Evolutionary conservation across 495 filamentous ascomycete species (phyloP), one percentile per base, ranked within the genome.

Genomic region (Penicillium ucsense): DNA sequence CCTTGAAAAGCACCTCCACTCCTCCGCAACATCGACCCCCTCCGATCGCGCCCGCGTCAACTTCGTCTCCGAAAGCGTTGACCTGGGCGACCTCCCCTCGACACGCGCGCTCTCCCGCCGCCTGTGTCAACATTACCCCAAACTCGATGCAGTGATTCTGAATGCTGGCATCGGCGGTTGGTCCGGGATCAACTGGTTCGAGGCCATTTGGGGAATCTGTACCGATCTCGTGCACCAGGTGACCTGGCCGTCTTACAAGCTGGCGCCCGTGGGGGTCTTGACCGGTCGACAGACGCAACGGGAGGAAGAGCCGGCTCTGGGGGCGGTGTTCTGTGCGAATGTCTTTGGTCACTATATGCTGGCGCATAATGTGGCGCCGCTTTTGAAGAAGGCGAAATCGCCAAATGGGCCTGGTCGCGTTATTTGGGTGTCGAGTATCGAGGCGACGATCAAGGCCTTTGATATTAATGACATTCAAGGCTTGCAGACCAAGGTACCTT

Each of bases 281-380:
- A 81, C 64, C 11, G 51, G 53, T 9, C 54, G 55, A 7, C 68
- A 72, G 41, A 66, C 60, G 6, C 39, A 41, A 27, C 35, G 20
- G 8, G 34, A 46, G 31, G 50, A 66, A 4, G 79, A 84, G 46
- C 78, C 80, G 1, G 66, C 70, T 1, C 66, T 97, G 0, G 94
- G 89, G 3, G 68, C 83, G 43, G 77, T 96, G 5, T 98, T 96
- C 64, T 85, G 82, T 62, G 81, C 89, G 43, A 97, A 97, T 59
- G 77, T 94, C 31, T 95, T 98, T 59, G 92, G 94, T 1, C 92
- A 97, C 66, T 97, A 98, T 62, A 69, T 96, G 52, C 83, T 98
- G 12, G 78, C 78, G 11, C 90, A 95, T 61, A 82, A 83, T 47
- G 73, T 95, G 3, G 69, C 81, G 45, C 82, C 87, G 1, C 72